A percentile compares a stretch with the other conserved stretches of the same genome.
These are phyloP conservation scores for Parachaetomium inaequale DNA, from an alignment of 495 filamentous ascomycete genomes.

Conservation along the genomic window DNA sequence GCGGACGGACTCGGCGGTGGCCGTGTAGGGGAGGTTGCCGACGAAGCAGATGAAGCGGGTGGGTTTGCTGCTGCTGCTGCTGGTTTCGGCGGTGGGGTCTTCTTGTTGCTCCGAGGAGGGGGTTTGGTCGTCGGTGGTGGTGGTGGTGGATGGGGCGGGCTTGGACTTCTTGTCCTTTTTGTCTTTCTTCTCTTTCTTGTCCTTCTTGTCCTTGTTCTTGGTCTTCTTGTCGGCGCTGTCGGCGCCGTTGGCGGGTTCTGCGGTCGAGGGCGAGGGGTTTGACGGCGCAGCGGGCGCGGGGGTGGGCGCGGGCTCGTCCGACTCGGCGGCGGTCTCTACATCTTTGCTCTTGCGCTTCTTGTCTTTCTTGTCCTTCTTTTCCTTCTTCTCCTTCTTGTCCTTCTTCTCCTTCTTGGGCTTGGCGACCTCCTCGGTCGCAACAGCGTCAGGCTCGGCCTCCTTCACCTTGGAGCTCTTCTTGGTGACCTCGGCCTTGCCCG, in stretches of 20 bases:
- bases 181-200: constrained; percentile 31
- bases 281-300: neutral
- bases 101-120: constrained; percentile 8
- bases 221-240: constrained; percentile 28
- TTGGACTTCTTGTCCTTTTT: constrained; percentile 21
- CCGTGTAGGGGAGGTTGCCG: constrained; percentile 85
- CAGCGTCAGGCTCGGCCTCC: constrained; percentile 40
- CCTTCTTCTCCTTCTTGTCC: constrained; percentile 46
- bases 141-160: too few species aligned
- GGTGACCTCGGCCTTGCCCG: constrained; percentile 36
- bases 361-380: constrained; percentile 39
- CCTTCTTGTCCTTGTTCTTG: constrained; percentile 30
- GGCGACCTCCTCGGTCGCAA: constrained; percentile 28
- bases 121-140: constrained; percentile 6
- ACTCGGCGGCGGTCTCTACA: constrained; percentile 10
- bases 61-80: constrained; percentile 38
- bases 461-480: constrained; percentile 39
- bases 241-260: constrained; percentile 15
- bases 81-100: constrained; percentile 7
- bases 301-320: neutral
- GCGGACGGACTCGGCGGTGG: constrained; percentile 61
- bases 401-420: constrained; percentile 42
- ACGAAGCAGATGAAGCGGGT: constrained; percentile 82
- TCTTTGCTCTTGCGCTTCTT: constrained; percentile 37
- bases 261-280: neutral